Evolutionary conservation across 2,329 filamentous ascomycete species (phyloP).

Genomic region (Pseudogymnoascus sp.): DNA sequence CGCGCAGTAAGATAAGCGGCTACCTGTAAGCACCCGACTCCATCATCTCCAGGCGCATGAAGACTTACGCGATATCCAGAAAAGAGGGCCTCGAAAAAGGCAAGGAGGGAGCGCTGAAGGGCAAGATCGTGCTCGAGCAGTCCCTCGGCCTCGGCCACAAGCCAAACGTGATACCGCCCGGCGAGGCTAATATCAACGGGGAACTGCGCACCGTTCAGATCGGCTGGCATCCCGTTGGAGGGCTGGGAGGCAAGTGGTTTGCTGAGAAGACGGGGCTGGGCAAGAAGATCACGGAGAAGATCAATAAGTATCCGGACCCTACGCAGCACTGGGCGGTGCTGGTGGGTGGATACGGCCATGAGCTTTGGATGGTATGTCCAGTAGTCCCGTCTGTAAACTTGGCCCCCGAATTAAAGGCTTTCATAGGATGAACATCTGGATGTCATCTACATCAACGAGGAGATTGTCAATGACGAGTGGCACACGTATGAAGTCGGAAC

Average conservation of each 20-base stretch:
- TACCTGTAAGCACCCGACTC: not conserved
- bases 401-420: not conserved
- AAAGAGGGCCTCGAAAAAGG: slow-evolving; percentile 8
- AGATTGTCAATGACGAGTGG: slow-evolving; percentile 39
- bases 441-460: slow-evolving; percentile 48
- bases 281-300: slow-evolving; percentile 46
- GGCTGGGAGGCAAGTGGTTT: slow-evolving; percentile 49
- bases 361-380: slow-evolving; percentile 44
- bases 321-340: slow-evolving; percentile 54
- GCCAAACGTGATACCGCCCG: slow-evolving; percentile 36
- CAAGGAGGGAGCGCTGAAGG: slow-evolving; percentile 30
- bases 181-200: slow-evolving; percentile 31
- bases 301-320: slow-evolving; percentile 47
- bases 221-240: slow-evolving; percentile 51
- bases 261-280: slow-evolving; percentile 47
- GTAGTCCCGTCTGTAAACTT: slow-evolving; percentile 25
- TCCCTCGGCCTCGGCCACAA: slow-evolving; percentile 36
- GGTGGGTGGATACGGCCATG: slow-evolving; percentile 46
- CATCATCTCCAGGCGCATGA: not conserved
- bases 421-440: slow-evolving; percentile 43
- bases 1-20: not conserved
- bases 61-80: not conserved
- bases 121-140: slow-evolving; percentile 35
- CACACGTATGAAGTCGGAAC: slow-evolving; percentile 42
- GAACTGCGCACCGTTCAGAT: slow-evolving; percentile 39